Evolutionary conservation across 148 eudicot species (phyloP).

Genomic region (Talinum fruticosum): DNA sequence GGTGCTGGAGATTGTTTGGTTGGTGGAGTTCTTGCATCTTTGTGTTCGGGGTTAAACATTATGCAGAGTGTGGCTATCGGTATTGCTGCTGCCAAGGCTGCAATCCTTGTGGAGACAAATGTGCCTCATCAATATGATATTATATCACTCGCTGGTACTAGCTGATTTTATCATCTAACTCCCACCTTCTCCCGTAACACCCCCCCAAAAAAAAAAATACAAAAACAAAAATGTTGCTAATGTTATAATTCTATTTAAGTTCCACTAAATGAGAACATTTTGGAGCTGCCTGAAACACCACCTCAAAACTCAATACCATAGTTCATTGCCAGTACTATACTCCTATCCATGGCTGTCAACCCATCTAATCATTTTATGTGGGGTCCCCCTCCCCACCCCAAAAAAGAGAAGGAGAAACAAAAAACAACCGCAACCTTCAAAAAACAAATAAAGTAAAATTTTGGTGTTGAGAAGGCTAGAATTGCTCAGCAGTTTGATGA

Average conservation of each 20-base stretch:
- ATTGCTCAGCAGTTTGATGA: too few species aligned
- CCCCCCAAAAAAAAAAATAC: background rate
- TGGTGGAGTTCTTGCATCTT: slow-evolving; percentile 74
- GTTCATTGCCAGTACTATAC: too few species aligned
- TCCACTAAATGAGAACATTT: too few species aligned
- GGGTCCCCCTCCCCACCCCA: too few species aligned
- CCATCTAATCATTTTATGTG: too few species aligned
- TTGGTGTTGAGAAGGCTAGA: too few species aligned
- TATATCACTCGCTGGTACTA: slow-evolving; percentile 60
- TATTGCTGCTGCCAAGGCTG: slow-evolving; percentile 82
- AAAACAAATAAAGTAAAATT: background rate
- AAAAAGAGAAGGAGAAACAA: too few species aligned
- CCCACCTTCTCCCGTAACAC: background rate
- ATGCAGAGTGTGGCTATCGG: slow-evolving; percentile 90
- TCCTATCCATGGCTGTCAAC: too few species aligned
- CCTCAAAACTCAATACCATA: too few species aligned
- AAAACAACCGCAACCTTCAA: background rate
- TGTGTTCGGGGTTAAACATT: slow-evolving; percentile 76
- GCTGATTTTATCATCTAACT: background rate
- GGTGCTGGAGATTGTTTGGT: slow-evolving; percentile 99
- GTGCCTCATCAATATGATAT: slow-evolving; percentile 54
- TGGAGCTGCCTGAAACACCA: too few species aligned
- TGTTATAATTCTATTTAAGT: too few species aligned
- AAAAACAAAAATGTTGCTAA: background rate
- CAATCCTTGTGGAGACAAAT: slow-evolving; percentile 64